phyloP scores from a whole-genome alignment of 768 basidiomycete species.

The Hysterangium stoloniferum region DNA sequence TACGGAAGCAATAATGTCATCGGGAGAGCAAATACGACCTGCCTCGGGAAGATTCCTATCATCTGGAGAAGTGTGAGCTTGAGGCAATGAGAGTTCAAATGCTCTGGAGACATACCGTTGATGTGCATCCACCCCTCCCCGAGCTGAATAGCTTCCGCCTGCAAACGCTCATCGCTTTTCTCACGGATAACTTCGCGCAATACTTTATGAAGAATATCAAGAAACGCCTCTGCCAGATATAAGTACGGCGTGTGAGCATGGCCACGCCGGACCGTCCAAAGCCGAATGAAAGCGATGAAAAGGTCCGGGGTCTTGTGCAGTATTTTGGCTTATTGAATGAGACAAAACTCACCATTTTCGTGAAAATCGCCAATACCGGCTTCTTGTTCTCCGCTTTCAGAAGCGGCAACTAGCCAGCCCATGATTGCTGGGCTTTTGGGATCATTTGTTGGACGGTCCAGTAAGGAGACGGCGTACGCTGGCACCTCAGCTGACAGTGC shows the following conservation, averaged over 20 bases:
- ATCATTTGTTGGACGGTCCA: slow-evolving; percentile 36
- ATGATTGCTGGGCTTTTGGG: slow-evolving; percentile 46
- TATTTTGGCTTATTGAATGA: too few species aligned
- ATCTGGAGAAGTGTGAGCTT: slow-evolving; percentile 34
- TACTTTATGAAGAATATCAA: slow-evolving; percentile 50
- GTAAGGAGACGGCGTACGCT: slow-evolving; percentile 61
- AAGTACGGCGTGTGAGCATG: too few species aligned
- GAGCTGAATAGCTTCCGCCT: slow-evolving; percentile 54
- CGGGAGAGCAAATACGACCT: slow-evolving; percentile 71
- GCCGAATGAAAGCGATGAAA: not conserved
- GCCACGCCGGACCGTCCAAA: too few species aligned
- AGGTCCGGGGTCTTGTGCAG: not conserved
- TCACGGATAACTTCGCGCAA: slow-evolving; percentile 47
- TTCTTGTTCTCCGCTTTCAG: slow-evolving; percentile 27
- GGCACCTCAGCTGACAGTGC: slow-evolving; percentile 37
- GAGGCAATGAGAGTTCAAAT: not conserved
- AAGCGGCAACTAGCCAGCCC: slow-evolving; percentile 59
- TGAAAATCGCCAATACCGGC: slow-evolving; percentile 63
- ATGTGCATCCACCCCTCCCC: slow-evolving; percentile 86
- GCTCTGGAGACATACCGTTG: slow-evolving; percentile 33
- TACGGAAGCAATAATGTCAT: slow-evolving; percentile 76
- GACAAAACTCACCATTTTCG: slow-evolving; percentile 66
- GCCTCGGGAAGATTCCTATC: slow-evolving; percentile 66
- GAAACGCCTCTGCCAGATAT: slow-evolving; percentile 43
- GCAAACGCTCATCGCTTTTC: slow-evolving; percentile 57